phyloP scores from a whole-genome alignment of 2,329 filamentous ascomycete genomes.

The Xylaria sp. region DNA sequence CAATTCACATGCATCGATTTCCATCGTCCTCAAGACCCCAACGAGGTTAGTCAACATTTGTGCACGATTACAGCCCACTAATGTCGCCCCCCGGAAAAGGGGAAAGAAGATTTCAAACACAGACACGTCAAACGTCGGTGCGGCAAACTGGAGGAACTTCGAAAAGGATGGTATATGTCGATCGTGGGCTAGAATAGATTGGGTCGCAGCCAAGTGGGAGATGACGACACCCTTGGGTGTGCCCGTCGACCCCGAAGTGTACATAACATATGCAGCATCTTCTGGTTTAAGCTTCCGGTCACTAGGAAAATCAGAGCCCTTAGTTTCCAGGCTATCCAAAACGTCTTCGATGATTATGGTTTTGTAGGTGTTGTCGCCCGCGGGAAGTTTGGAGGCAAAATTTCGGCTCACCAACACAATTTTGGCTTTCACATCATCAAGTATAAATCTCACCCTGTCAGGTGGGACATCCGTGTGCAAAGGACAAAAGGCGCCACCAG shows the following conservation, averaged over 20 bases:
- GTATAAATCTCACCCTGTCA: slow-evolving; percentile 82
- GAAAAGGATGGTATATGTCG: slow-evolving; percentile 78
- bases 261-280: slow-evolving; percentile 87
- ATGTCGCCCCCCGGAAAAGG: slow-evolving; percentile 75
- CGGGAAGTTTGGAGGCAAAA: slow-evolving; percentile 56
- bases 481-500: slow-evolving; percentile 87
- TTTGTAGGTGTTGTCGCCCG: slow-evolving; percentile 45
- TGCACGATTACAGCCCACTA: slow-evolving; percentile 76
- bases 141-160: slow-evolving; percentile 90
- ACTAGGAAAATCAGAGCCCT: not conserved
- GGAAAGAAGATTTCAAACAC: slow-evolving; percentile 97
- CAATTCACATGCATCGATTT: slow-evolving; percentile 86
- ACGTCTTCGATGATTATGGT: slow-evolving; percentile 54
- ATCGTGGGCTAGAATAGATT: slow-evolving; percentile 85
- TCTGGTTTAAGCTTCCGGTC: slow-evolving; percentile 40
- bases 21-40: slow-evolving; percentile 69
- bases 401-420: slow-evolving; percentile 73
- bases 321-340: slow-evolving; percentile 9
- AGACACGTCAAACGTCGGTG: slow-evolving; percentile 93
- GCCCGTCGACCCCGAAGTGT: slow-evolving; percentile 91
- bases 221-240: slow-evolving; percentile 88
- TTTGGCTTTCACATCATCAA: slow-evolving; percentile 77
- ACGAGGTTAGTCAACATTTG: slow-evolving; percentile 81
- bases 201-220: slow-evolving; percentile 82
- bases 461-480: slow-evolving; percentile 80